phyloP scores from a whole-genome alignment of 208 protist species.

The Trypanosoma platydactyli region DNA sequence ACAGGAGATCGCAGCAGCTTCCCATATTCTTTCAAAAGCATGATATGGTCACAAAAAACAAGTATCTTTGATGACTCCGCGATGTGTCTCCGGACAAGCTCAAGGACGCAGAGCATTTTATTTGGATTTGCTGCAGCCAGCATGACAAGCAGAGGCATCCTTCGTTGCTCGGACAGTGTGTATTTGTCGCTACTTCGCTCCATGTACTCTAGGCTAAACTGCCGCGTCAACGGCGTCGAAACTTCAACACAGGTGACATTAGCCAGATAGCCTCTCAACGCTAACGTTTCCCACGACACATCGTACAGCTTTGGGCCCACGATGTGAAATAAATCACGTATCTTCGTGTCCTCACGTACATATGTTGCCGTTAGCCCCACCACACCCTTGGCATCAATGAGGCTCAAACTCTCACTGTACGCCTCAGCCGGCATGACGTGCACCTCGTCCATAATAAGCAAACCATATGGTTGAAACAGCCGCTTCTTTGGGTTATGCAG shows the following conservation, averaged over 20 bases:
- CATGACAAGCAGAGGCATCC: constrained; percentile 64
- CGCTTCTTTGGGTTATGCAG: constrained; percentile 72
- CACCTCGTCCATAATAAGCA: constrained; percentile 94
- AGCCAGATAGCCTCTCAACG: constrained; percentile 94
- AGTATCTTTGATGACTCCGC: constrained; percentile 96
- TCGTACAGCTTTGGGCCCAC: constrained; percentile 99
- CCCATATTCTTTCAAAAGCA: constrained; percentile 95
- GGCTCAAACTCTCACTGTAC: constrained; percentile 94
- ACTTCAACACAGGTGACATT: constrained; percentile 98
- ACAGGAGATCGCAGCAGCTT: constrained; percentile 78
- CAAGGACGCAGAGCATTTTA: constrained; percentile 87
- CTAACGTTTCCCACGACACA: constrained; percentile 98
- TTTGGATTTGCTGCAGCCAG: constrained; percentile 86
- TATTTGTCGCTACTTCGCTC: constrained; percentile 49
- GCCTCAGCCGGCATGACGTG: constrained; percentile 97
- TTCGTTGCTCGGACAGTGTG: constrained; percentile 20
- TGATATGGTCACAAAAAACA: constrained; percentile 99
- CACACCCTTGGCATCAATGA: constrained; percentile 95
- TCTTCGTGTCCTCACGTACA: constrained; percentile 97
- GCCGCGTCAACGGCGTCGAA: constrained; percentile 96
- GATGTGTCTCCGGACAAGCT: constrained; percentile 95
- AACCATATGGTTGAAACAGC: constrained; percentile 75
- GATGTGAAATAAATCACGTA: constrained; percentile 97
- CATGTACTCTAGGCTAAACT: constrained; percentile 94
- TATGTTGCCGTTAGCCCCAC: constrained; percentile 98